Evolutionary conservation across 2,329 filamentous ascomycete species (phyloP), one percentile per base, ranked within the genome.

Genomic region (Colletotrichum trifolii): DNA sequence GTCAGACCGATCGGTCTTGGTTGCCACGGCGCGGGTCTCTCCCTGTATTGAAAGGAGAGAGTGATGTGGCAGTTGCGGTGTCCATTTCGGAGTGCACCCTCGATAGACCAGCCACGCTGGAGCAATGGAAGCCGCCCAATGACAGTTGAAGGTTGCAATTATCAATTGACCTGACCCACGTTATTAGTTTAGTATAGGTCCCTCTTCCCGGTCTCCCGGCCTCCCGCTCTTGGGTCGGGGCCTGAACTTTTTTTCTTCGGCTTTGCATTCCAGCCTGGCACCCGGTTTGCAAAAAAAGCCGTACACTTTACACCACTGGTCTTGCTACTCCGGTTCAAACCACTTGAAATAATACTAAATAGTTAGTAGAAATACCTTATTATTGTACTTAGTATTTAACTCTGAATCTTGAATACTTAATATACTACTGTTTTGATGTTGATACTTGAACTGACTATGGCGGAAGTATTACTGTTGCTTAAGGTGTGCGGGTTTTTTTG

Each of bases 201-300:
- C 47, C 52, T 66, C 62, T 56, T 56, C 62, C 62, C 62, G 61
- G 55, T 60, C 56, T 60, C 52, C 63, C 63, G 53, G 52, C 53
- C 36, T 66, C 63, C 63, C 63, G 63, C 58, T 17, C 42, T 66
- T 47, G 59, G 61, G 60, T 50, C 55, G 60, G 57, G 36, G 36
- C 52, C 58, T 42, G 63, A 63, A 47, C 45, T 36, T 45, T 42
- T 42, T 53, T 36, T 45, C 35, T 53, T 54, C 52, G 57, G 45
- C 35, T 52, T 55, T 11, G 46, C 13, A 62, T 55, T 46, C 57
- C 47, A 52, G 59, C 47, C 59, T 33, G n/a, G 17, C 17, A 25
- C 17, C 17, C 17, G 17, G 3, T 25, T 25, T 25, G 17, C 17
- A 25, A 25, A 25, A 25, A 25, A 25, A 25, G 17, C 17, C 17